These are phyloP conservation scores for Aspergillus ellipticus DNA, from an alignment of 495 filamentous ascomycete genomes.

Conservation along the genomic window DNA sequence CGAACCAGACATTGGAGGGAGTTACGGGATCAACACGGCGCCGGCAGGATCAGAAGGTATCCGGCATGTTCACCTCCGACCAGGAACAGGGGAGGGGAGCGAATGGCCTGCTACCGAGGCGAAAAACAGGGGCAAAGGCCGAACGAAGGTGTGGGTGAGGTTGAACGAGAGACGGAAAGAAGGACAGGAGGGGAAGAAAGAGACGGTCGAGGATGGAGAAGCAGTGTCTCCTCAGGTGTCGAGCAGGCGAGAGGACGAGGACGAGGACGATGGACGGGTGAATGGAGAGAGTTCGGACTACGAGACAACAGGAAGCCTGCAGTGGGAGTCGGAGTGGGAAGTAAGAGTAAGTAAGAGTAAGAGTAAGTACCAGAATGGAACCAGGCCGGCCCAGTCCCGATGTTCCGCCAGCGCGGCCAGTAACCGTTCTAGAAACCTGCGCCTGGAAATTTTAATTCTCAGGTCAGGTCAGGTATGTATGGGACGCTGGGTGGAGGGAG, in stretches of 20 bases:
- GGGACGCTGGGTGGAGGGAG: too few relatives aligned
- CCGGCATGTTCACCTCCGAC: constrained; percentile 15
- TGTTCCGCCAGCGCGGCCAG: constrained; percentile 15
- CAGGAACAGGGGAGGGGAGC: constrained; percentile 7
- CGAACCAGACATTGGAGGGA: constrained; percentile 10
- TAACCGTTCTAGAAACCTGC: constrained; percentile 10
- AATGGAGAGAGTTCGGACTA: not conserved
- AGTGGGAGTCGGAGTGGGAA: constrained; percentile 7
- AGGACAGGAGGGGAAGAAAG: constrained; percentile 16
- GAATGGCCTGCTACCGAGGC: constrained; percentile 3
- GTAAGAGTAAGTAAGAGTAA: constrained; percentile 2
- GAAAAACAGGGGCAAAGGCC: constrained; percentile 3
- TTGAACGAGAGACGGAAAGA: constrained; percentile 11
- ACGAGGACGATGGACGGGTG: not conserved
- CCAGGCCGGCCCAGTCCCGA: constrained; percentile 14
- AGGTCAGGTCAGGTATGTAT: not conserved
- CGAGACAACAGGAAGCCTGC: constrained; percentile 4
- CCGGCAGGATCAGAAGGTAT: constrained; percentile 14
- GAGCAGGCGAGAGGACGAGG: not conserved
- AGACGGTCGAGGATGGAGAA: constrained; percentile 19
- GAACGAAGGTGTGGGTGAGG: constrained; percentile 9
- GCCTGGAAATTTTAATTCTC: constrained; percentile 5
- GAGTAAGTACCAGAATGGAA: constrained; percentile 4
- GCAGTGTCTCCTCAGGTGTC: not conserved
- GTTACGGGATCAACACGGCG: constrained; percentile 5